Evolutionary conservation across 2,329 filamentous ascomycete genomes (phyloP).

Genomic region (Mycocentrospora acerina): DNA sequence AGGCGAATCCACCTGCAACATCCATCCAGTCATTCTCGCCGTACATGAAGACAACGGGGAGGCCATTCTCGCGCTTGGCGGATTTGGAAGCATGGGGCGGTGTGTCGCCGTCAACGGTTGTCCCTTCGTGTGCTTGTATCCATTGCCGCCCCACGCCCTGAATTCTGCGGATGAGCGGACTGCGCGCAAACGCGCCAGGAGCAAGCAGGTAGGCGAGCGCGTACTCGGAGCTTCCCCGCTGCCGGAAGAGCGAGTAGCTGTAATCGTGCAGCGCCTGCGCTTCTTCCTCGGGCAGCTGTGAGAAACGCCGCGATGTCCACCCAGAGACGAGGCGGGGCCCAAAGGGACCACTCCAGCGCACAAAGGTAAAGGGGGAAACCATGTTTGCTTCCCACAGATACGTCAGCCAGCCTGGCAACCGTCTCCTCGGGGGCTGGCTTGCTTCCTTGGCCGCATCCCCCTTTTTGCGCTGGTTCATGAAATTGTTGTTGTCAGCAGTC

Average conservation of each 20-base stretch:
- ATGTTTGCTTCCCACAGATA: conserved; percentile 94
- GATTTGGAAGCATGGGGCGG: conserved; percentile 10
- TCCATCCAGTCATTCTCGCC: conserved; percentile 99
- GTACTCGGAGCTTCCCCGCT: conserved; percentile 91
- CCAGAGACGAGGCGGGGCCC: conserved; percentile 90
- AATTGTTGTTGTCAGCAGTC: conserved; percentile 57
- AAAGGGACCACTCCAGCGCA: conserved; percentile 84
- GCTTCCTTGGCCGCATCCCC: conserved; percentile 32
- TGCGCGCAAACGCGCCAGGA: conserved; percentile 87
- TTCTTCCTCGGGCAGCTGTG: conserved; percentile 78
- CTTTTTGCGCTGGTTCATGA: conserved; percentile 53
- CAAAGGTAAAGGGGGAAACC: conserved; percentile 87
- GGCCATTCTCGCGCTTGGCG: conserved; percentile 59
- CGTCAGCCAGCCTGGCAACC: conserved; percentile 80
- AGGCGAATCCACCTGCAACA: conserved; percentile 76
- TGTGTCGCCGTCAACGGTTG: conserved; percentile 27
- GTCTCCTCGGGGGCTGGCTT: conserved; percentile 56
- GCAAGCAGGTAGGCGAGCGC: conserved; percentile 89
- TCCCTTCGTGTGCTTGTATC: conserved; percentile 33
- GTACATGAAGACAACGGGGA: conserved; percentile 91
- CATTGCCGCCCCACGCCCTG: conserved; percentile 79
- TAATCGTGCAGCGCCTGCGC: conserved; percentile 87
- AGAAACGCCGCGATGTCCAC: conserved; percentile 92
- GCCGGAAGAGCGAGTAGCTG: conserved; percentile 89
- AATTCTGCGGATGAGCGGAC: conserved; percentile 83